phyloP scores from a whole-genome alignment of 1,284 basidiomycete species.

The Athelia psychrophila region DNA sequence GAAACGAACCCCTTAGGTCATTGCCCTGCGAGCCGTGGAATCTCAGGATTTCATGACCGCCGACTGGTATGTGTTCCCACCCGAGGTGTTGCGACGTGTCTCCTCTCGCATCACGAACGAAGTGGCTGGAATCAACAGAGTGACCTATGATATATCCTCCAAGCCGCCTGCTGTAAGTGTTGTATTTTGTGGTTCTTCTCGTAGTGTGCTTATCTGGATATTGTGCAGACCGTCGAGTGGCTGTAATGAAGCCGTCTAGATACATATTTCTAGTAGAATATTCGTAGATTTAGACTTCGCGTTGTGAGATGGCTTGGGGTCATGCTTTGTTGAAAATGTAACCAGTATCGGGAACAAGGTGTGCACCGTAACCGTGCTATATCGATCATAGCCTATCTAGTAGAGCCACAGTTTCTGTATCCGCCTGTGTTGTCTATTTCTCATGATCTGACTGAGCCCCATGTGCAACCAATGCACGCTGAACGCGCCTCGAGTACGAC shows the following conservation, averaged over 20 bases:
- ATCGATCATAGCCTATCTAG: too few relatives aligned
- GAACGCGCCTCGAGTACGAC: too few relatives aligned
- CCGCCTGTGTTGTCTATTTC: too few relatives aligned
- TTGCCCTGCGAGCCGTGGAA: conserved; percentile 88
- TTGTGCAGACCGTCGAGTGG: conserved; percentile 47
- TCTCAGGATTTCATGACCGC: conserved; percentile 98
- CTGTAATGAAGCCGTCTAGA: conserved; percentile 27
- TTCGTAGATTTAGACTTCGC: too few relatives aligned
- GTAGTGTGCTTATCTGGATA: conserved; percentile 1
- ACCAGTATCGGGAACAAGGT: too few relatives aligned
- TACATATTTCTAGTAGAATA: too few relatives aligned
- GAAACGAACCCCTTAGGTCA: conserved; percentile 51
- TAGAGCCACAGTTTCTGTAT: too few relatives aligned
- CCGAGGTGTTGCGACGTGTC: conserved; percentile 86
- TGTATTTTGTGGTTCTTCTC: conserved; percentile 4
- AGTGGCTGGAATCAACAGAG: conserved; percentile 89
- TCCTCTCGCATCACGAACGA: conserved; percentile 99
- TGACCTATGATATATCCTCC: conserved; percentile 95
- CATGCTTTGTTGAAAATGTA: too few relatives aligned
- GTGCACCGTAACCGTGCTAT: too few relatives aligned
- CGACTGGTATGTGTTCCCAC: conserved; percentile 97
- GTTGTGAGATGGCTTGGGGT: too few relatives aligned
- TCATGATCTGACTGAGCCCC: too few relatives aligned
- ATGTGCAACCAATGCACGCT: too few relatives aligned
- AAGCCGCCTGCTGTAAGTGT: conserved; percentile 88